A percentile compares a stretch with the other conserved stretches of the same genome.
phyloP scores from a whole-genome alignment of 1,284 basidiomycete species.

The Ceratobasidium theobromae region DNA sequence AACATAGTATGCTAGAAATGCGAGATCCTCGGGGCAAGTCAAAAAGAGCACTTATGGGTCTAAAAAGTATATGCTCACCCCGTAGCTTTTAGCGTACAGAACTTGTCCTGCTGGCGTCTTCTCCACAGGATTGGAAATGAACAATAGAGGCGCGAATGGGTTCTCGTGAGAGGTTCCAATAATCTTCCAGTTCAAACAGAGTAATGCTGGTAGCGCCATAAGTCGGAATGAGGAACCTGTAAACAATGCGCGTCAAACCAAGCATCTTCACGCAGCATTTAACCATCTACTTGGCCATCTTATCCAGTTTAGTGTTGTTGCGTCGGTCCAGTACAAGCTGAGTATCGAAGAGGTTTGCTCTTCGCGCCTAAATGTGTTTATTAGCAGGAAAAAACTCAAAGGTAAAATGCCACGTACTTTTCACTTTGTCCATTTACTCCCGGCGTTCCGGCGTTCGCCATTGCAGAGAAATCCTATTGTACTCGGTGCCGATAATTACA shows the following conservation, averaged over 20 bases:
- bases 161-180: slow-evolving; percentile 59
- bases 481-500: too few species aligned
- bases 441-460: neutral
- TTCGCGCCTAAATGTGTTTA: neutral
- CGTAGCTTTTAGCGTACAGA: slow-evolving; percentile 74
- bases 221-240: slow-evolving; percentile 59
- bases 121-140: slow-evolving; percentile 70
- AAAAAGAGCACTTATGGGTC: slow-evolving; percentile 26
- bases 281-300: slow-evolving; percentile 27
- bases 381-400: neutral
- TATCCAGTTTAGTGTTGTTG: slow-evolving; percentile 33
- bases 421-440: neutral
- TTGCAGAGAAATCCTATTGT: neutral
- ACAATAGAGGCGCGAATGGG: slow-evolving; percentile 74
- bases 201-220: slow-evolving; percentile 67
- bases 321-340: slow-evolving; percentile 34
- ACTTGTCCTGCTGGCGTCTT: slow-evolving; percentile 56
- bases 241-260: neutral
- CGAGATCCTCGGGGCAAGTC: slow-evolving; percentile 58
- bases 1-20: slow-evolving; percentile 85
- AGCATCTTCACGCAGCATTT: neutral
- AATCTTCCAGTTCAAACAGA: slow-evolving; percentile 73
- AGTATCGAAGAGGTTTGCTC: slow-evolving; percentile 1
- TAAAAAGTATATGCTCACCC: slow-evolving; percentile 36
- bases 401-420: neutral